Base-by-base conservation (phyloP, 345 rosid species). In the Moricandia arvensis region DNA sequence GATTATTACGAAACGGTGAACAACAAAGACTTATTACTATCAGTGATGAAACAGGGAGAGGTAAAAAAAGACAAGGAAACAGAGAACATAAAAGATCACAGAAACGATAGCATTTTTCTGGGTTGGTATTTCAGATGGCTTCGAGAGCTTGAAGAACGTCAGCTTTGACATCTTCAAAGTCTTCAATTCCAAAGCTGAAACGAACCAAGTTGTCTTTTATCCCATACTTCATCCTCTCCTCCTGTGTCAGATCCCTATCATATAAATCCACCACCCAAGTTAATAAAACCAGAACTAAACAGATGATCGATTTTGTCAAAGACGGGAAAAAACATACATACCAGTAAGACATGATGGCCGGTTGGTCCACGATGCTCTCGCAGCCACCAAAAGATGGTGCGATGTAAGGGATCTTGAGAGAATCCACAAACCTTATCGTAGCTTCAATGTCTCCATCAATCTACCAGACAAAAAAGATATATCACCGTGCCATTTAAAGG, bases 341-440 rank as follows among this genome's bases (percentile, higher is more conserved):
- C 57, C 57, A 49, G 24, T 49, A 49, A 16, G 57, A 49, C 57
- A 49, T 49, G 24, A 49, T 49, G 57, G 57, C 57, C 57, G 80
- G 98, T 87, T 87, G 98, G 71, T 88, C 97, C 63, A 94, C 97
- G 43, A 90, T 83, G 84, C 96, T 91, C 77, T 94, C 98, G 63
- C 95, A 89, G 29, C 97, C 96, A 68, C 96, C 96, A 62, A 91
- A 91, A n/a, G 97, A 91, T 65, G 97, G 87, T 34, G 97, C 98
- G 51, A 94, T 90, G 63, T 94, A 94, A 3, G 98, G 97, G 21
- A 94, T 94, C 79, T 86, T 91, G 78, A 91, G 58, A 47, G 96
- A 81, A 74, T 94, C 97, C 3, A 91, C 68, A 59, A 94, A 91
- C 79, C 82, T 90, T 27, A 66, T 78, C 66, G 97, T 94, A 63